A percentile compares a stretch with the other conserved stretches of the same genome.
Evolutionary conservation across 441 rosid genomes (phyloP).

Genomic region (Adansonia gregorii): DNA sequence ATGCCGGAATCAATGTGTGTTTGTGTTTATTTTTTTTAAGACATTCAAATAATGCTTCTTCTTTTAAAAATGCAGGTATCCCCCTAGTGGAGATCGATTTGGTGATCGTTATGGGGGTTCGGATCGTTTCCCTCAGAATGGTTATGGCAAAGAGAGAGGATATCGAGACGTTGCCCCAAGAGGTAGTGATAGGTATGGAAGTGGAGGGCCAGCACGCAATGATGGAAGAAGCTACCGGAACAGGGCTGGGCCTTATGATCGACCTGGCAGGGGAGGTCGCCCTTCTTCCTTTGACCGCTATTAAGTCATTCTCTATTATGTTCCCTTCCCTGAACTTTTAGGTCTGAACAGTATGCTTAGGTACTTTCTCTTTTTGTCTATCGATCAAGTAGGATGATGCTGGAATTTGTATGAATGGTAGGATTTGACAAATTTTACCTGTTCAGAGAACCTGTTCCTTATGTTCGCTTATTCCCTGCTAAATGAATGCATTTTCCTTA

Average conservation of each 20-base stretch:
- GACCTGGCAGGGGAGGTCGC: slow-evolving; percentile 76
- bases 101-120: slow-evolving; percentile 70
- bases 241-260: slow-evolving; percentile 76
- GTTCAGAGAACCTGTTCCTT: not conserved
- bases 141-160: slow-evolving; percentile 74
- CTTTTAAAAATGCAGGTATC: slow-evolving; percentile 56
- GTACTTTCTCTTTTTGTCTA: not conserved
- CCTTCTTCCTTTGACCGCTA: slow-evolving; percentile 79
- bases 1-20: not conserved
- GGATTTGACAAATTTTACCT: not conserved
- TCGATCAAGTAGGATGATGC: slow-evolving; percentile 34
- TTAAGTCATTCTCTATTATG: slow-evolving; percentile 24
- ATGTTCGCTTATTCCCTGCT: not conserved
- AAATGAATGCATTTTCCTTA: not conserved
- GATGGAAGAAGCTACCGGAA: slow-evolving; percentile 76
- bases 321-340: not conserved
- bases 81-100: slow-evolving; percentile 73
- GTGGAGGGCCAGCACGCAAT: slow-evolving; percentile 71
- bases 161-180: slow-evolving; percentile 67
- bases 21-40: not conserved
- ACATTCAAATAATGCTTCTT: slow-evolving; percentile 1
- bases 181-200: slow-evolving; percentile 66
- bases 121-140: slow-evolving; percentile 75
- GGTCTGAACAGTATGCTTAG: slow-evolving; percentile 22
- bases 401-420: slow-evolving; percentile 12